Conservation (phyloP, 2,329 filamentous ascomycete genomes). For the Penicillium sp. region DNA sequence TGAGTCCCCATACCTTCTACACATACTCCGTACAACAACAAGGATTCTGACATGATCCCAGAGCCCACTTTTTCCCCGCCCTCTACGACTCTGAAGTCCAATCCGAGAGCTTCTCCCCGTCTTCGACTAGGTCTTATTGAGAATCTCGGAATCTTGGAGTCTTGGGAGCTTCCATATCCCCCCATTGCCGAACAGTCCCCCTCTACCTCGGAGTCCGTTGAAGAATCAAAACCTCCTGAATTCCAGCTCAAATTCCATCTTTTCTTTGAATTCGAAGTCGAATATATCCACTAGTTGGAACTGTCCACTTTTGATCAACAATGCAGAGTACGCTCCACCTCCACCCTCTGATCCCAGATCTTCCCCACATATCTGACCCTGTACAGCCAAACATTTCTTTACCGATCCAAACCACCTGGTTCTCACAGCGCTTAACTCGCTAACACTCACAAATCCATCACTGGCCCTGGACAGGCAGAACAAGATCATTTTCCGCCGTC, state of each 20-base stretch:
- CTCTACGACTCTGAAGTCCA: conserved; percentile 14
- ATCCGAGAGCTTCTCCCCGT: conserved; percentile 6
- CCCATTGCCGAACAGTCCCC: neutral
- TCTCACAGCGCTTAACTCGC: conserved; percentile 68
- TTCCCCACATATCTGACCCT: conserved; percentile 9
- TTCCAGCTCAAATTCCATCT: neutral
- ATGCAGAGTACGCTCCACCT: conserved; percentile 40
- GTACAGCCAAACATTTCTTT: conserved; percentile 75
- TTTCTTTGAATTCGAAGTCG: neutral
- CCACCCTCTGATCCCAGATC: neutral
- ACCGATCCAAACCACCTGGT: conserved; percentile 79
- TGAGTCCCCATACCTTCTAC: neutral
- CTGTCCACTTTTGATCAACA: conserved; percentile 16
- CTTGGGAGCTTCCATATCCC: neutral
- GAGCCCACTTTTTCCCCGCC: conserved; percentile 33
- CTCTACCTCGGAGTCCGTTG: neutral
- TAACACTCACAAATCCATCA: conserved; percentile 81
- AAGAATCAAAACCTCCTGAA: neutral
- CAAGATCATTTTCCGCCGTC: conserved; percentile 79
- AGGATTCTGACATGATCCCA: conserved; percentile 9
- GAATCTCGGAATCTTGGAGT: neutral
- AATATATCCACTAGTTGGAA: neutral
- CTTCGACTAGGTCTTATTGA: conserved; percentile 1
- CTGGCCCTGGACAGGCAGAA: conserved; percentile 73
- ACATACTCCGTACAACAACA: neutral